A percentile compares a stretch with the other conserved stretches of the same genome.
phyloP scores from a whole-genome alignment of 192 early-diverging fungal genomes.

The Mortierella claussenii region DNA sequence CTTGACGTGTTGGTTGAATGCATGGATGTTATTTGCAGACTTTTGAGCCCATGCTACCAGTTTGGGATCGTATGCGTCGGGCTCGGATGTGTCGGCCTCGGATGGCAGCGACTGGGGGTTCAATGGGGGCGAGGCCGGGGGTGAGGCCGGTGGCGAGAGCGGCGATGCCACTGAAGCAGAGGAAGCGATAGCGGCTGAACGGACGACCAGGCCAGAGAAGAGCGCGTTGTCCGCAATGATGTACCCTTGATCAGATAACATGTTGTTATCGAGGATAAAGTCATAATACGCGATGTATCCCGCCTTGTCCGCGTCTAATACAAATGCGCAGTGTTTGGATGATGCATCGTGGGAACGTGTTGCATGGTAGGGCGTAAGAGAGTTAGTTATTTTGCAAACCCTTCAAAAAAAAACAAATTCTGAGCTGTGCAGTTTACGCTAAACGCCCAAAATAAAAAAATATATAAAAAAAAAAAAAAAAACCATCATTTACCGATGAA shows the following conservation, averaged over 20 bases:
- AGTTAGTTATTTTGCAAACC: not conserved
- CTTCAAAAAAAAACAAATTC: not conserved
- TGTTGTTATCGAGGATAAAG: slow-evolving; percentile 65
- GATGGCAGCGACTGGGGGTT: not conserved
- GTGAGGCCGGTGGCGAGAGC: not conserved
- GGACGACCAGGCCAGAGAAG: slow-evolving; percentile 10
- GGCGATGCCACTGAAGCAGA: not conserved
- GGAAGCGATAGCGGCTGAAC: not conserved
- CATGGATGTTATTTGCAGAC: slow-evolving; percentile 55
- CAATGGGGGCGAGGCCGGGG: slow-evolving; percentile 4
- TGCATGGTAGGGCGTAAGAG: too few relatives aligned
- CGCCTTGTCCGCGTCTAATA: slow-evolving; percentile 76
- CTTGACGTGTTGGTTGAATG: slow-evolving; percentile 72
- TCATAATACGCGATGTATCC: slow-evolving; percentile 74
- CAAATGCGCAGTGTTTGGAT: too few relatives aligned
- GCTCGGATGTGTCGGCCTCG: too few relatives aligned
- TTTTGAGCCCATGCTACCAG: slow-evolving; percentile 14
- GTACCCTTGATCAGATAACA: slow-evolving; percentile 65
- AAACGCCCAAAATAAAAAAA: too few relatives aligned
- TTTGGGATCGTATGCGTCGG: not conserved
- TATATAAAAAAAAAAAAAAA: not conserved
- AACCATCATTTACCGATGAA: slow-evolving; percentile 39
- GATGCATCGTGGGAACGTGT: too few relatives aligned
- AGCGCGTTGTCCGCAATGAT: slow-evolving; percentile 76
- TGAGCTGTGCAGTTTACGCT: too few relatives aligned